Percentiles rank a stretch among this genome's conserved stretches.
Conservation (phyloP, 768 basidiomycete species). For the Rubroboletus pulcherrimus region DNA sequence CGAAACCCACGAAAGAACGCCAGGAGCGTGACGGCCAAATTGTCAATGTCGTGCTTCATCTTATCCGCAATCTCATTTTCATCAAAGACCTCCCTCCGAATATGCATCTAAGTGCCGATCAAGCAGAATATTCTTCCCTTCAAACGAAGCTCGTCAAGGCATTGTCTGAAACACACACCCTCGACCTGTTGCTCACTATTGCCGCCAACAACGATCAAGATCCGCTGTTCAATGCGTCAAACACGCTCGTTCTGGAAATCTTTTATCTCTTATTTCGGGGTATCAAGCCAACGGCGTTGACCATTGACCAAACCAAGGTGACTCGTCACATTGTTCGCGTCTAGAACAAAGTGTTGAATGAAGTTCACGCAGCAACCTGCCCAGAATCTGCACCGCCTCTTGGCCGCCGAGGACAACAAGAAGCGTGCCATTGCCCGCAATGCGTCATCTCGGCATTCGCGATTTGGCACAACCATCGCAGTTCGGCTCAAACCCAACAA, state of each 20-base stretch:
- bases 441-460: constrained; percentile 79
- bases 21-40: constrained; percentile 80
- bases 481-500: constrained; percentile 67
- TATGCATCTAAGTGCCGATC: constrained; percentile 68
- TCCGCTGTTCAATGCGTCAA: constrained; percentile 79
- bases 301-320: constrained; percentile 65
- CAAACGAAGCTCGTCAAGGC: constrained; percentile 74
- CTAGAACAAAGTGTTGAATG: constrained; percentile 8
- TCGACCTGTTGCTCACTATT: constrained; percentile 80
- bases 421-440: constrained; percentile 54
- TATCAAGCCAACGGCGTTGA: constrained; percentile 58
- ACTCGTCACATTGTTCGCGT: constrained; percentile 1
- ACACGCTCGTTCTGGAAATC: constrained; percentile 89
- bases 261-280: constrained; percentile 87
- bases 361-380: constrained; percentile 53
- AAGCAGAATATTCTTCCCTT: constrained; percentile 71
- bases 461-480: constrained; percentile 93
- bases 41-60: constrained; percentile 82
- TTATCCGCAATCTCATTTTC: constrained; percentile 90
- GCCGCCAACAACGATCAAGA: constrained; percentile 75
- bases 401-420: constrained; percentile 69
- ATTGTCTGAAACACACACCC: constrained; percentile 65
- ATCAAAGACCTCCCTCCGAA: constrained; percentile 83
- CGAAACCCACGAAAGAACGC: constrained; percentile 66
- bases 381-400: constrained; percentile 66